Evolutionary conservation across 148 eudicot genomes (phyloP).

Genomic region (Spergularia bocconei): DNA sequence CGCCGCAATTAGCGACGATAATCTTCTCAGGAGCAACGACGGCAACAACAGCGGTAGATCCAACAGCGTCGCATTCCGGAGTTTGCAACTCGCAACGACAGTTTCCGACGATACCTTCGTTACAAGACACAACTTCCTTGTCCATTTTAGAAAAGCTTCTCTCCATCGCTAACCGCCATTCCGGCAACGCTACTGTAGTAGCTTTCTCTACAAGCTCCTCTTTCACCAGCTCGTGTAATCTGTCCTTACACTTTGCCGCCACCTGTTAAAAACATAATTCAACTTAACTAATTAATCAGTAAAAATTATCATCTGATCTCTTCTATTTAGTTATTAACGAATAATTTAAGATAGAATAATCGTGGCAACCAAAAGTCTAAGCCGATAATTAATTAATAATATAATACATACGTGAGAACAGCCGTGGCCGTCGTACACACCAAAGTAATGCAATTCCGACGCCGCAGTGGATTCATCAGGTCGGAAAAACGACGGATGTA

Average conservation of each 20-base stretch:
- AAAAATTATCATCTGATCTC: not conserved
- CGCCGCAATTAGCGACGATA: conserved; percentile 72
- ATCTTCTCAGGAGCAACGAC: conserved; percentile 52
- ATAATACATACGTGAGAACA: conserved; percentile 63
- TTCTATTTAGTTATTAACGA: no score
- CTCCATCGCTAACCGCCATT: conserved; percentile 59
- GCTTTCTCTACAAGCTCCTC: not conserved
- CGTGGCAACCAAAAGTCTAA: no score
- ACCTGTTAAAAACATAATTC: conserved; percentile 19
- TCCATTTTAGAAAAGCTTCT: conserved; percentile 74
- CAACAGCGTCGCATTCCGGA: conserved; percentile 73
- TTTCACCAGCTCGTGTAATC: conserved; percentile 38
- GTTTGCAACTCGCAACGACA: conserved; percentile 72
- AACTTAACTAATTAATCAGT: not conserved
- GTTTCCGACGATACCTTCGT: conserved; percentile 27
- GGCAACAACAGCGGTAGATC: conserved; percentile 81
- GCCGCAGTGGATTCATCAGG: not conserved
- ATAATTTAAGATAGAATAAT: no score
- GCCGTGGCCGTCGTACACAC: conserved; percentile 83
- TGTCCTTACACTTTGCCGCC: conserved; percentile 36
- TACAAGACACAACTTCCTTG: conserved; percentile 40
- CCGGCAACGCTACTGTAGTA: not conserved
- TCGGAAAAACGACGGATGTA: conserved; percentile 49
- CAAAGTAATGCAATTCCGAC: conserved; percentile 50
- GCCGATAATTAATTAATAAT: no score